A percentile compares a stretch with the other conserved stretches of the same genome.
phyloP scores from a whole-genome alignment of 495 filamentous ascomycete genomes.

The Penicillium argentinense region DNA sequence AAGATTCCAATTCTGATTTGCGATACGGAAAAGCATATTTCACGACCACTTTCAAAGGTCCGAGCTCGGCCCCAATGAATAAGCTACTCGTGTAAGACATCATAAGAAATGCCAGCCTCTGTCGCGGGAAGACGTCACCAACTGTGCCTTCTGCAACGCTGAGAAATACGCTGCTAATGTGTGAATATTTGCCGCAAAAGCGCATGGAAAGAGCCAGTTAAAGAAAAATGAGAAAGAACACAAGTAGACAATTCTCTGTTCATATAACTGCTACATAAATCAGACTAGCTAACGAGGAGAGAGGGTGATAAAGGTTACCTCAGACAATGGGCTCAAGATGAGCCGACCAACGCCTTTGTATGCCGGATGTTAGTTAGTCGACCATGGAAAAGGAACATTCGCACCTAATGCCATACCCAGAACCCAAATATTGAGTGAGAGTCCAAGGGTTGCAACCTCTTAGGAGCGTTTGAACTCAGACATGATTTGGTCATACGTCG shows the following conservation, averaged over 20 bases:
- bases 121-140: conserved; percentile 70
- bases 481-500: conserved; percentile 70
- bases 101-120: conserved; percentile 66
- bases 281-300: neutral
- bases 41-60: neutral
- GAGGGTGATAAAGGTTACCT: neutral
- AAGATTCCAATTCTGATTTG: neutral
- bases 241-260: conserved; percentile 77
- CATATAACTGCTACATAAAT: conserved; percentile 45
- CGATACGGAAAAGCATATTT: neutral
- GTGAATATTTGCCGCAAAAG: conserved; percentile 70
- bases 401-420: neutral
- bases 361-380: neutral
- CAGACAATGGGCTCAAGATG: conserved; percentile 11
- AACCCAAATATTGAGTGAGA: conserved; percentile 60
- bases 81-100: conserved; percentile 64
- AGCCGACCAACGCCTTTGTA: neutral
- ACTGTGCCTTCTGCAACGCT: conserved; percentile 81
- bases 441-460: conserved; percentile 66
- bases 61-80: conserved; percentile 55
- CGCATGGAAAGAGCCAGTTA: conserved; percentile 76
- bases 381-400: neutral
- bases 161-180: conserved; percentile 78
- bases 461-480: conserved; percentile 61
- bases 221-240: conserved; percentile 68